These are phyloP conservation scores for Capsicum rhomboideum DNA, from an alignment of 257 asterid genomes.

Conservation along the genomic window DNA sequence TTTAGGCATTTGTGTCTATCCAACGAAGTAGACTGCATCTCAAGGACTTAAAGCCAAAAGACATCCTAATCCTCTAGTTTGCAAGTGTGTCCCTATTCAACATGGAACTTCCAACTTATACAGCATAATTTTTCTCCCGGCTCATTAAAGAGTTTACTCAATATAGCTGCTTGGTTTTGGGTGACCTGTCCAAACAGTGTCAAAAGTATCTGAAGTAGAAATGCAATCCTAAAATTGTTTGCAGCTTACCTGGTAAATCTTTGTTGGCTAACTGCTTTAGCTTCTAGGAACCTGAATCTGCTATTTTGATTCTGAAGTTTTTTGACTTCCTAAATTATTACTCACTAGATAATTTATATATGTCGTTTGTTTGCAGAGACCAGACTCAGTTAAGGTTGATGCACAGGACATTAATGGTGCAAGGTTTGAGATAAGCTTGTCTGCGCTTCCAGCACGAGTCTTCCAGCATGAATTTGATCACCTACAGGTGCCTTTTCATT, in stretches of 20 bases:
- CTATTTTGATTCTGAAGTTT: neutral
- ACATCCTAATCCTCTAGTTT: neutral
- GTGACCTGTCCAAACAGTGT: neutral
- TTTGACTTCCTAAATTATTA: neutral
- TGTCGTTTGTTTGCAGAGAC: conserved; percentile 48
- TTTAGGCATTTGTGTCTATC: neutral
- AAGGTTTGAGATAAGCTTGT: conserved; percentile 54
- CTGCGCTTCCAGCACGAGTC: conserved; percentile 75
- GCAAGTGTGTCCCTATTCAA: neutral
- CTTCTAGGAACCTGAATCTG: neutral
- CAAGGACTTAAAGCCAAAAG: neutral
- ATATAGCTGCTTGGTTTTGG: neutral
- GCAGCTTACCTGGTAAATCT: neutral
- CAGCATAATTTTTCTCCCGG: neutral
- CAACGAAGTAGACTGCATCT: neutral
- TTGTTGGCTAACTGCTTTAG: neutral
- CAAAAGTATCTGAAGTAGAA: neutral
- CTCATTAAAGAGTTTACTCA: neutral
- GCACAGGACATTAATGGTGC: conserved; percentile 78
- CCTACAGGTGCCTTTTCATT: conserved; percentile 46
- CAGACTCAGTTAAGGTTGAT: conserved; percentile 66
- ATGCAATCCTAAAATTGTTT: neutral
- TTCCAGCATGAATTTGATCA: conserved; percentile 97
- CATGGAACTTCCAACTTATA: neutral
- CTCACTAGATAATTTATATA: neutral